Evolutionary conservation across 202 grass and related monocot genomes (phyloP), one percentile per base, ranked within the genome.

Genomic region (Sporobolus alterniflorus): DNA sequence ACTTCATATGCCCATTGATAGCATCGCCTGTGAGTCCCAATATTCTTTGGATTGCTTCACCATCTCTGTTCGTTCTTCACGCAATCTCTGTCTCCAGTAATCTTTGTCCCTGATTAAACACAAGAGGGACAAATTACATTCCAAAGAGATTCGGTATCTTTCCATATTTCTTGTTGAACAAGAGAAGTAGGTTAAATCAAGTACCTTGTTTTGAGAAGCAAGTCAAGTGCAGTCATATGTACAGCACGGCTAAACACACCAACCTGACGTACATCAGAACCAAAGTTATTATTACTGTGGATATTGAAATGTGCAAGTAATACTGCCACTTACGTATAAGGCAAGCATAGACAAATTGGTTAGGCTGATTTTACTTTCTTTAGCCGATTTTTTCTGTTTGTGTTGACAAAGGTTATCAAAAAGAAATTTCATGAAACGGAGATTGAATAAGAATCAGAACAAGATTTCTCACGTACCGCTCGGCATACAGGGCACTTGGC

Each of bases 11-110:
- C 89, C 92, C 72, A 94, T 80, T 9, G 92, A 88, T 33, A 91
- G 44, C 57, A 94, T 91, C 11, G 92, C 47, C 69, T 94, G 92
- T 34, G 87, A 87, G 11, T 91, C 87, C 92, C 89, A 91, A n/a
- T 94, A 94, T 40, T 94, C 92, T 75, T 91, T 94, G 41, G 92
- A 74, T 57, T 94, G 84, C 86, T 91, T 94, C 64, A 91, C 89
- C 87, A 88, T 91, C 56, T 82, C 56, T 2, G 69, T 77, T 57
- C 92, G 84, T 74, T 89, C 92, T 18, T 67, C 79, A 0, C 69
- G 81, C 64, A 89, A 34, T 57, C 92, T 87, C 42, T 89, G 78
- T 47, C 71, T 87, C 87, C 87, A 89, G 84, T 88, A 83, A 78
- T 89, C 72, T 76, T 89, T 89, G 64, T 79, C 80, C 67, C 92